Conservation (phyloP, 441 rosid species). For the Bruguiera hainesii region DNA sequence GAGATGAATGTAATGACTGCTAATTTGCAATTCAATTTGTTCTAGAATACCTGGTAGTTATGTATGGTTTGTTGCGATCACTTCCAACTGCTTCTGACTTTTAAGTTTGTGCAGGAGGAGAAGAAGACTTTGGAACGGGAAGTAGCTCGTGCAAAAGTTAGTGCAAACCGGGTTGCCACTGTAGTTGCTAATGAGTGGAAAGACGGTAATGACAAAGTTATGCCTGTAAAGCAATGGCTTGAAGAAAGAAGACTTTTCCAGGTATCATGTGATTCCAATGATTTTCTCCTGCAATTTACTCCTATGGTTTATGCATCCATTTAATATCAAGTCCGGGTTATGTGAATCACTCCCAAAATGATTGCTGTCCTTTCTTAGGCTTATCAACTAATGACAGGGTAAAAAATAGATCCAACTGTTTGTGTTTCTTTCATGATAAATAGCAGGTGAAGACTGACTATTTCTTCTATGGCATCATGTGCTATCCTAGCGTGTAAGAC, state of each 20-base stretch:
- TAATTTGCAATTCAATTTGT: slow-evolving; percentile 11
- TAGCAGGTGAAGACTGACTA: not conserved
- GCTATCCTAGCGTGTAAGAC: not conserved
- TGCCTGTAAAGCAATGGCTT: slow-evolving; percentile 31
- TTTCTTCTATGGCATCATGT: not conserved
- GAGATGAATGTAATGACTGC: slow-evolving; percentile 76
- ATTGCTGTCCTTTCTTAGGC: not conserved
- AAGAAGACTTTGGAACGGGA: slow-evolving; percentile 25
- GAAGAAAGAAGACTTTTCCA: slow-evolving; percentile 26
- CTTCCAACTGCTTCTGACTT: slow-evolving; percentile 26
- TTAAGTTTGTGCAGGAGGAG: slow-evolving; percentile 19
- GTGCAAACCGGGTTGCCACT: slow-evolving; percentile 28
- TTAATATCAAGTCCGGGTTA: not conserved
- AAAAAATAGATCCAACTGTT: not conserved
- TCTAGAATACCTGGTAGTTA: not conserved
- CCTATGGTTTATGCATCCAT: not conserved
- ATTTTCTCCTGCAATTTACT: not conserved
- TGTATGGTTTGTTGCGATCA: not conserved
- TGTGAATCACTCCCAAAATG: not conserved
- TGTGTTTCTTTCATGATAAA: not conserved
- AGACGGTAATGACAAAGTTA: slow-evolving; percentile 28
- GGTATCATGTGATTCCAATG: not conserved
- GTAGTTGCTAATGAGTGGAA: slow-evolving; percentile 31
- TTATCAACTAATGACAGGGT: not conserved
- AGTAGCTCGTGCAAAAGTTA: slow-evolving; percentile 29